Conservation (phyloP, 352 stramenopile genomes). For the Paralagenidium karlingii region DNA sequence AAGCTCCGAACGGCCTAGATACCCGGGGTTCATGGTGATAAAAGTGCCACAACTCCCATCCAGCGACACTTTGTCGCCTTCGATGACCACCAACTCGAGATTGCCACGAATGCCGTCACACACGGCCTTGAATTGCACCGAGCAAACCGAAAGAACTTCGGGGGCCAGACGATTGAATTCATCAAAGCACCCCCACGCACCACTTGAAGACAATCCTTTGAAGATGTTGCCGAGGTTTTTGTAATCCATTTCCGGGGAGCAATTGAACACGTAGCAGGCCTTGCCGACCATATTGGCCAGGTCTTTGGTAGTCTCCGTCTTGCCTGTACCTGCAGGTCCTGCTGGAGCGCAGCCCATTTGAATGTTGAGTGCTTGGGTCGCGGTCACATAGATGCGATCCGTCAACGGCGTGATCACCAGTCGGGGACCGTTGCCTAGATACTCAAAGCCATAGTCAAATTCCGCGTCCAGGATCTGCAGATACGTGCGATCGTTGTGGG, state of each 20-base stretch:
- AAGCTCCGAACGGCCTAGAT: slow-evolving; percentile 88
- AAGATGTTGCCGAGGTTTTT: slow-evolving; percentile 94
- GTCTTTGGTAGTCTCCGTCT: slow-evolving; percentile 94
- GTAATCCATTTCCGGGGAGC: slow-evolving; percentile 94
- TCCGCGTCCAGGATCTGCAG: slow-evolving; percentile 87
- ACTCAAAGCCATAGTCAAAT: slow-evolving; percentile 93
- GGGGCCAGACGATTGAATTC: slow-evolving; percentile 92
- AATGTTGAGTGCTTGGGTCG: slow-evolving; percentile 89
- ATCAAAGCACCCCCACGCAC: slow-evolving; percentile 93
- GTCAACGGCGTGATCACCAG: slow-evolving; percentile 92
- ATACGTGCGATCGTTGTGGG: slow-evolving; percentile 31
- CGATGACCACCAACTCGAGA: slow-evolving; percentile 76
- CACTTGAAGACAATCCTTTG: slow-evolving; percentile 86
- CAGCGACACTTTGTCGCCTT: slow-evolving; percentile 83
- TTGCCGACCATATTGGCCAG: slow-evolving; percentile 88
- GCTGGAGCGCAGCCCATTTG: slow-evolving; percentile 92
- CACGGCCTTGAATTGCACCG: slow-evolving; percentile 91
- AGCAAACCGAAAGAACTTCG: slow-evolving; percentile 88
- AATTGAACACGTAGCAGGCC: slow-evolving; percentile 92
- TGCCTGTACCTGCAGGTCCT: slow-evolving; percentile 83
- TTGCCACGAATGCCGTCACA: slow-evolving; percentile 88
- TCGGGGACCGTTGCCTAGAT: slow-evolving; percentile 87
- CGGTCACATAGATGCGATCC: slow-evolving; percentile 92
- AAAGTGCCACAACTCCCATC: slow-evolving; percentile 88
- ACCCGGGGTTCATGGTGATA: slow-evolving; percentile 96